Evolutionary conservation across 371 early-diverging fungal species (phyloP).

Genomic region (Vairimorpha ceranae): DNA sequence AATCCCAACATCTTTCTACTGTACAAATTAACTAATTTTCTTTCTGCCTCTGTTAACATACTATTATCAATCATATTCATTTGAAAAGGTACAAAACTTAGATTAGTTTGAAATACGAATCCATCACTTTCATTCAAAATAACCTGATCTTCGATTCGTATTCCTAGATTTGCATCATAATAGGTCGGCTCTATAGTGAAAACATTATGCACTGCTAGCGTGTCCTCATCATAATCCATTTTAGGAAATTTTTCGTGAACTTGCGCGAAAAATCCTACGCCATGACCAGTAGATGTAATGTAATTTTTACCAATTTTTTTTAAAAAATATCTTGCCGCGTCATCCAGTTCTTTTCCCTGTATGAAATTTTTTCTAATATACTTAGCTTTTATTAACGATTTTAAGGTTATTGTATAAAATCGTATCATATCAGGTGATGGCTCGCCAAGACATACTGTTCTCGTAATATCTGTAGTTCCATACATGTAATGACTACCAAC

Average conservation of each 20-base stretch:
- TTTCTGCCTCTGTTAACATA: slow-evolving; percentile 53
- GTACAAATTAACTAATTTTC: slow-evolving; percentile 47
- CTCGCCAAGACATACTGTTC: slow-evolving; percentile 80
- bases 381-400: slow-evolving; percentile 80
- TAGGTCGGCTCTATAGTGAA: slow-evolving; percentile 80
- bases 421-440: slow-evolving; percentile 77
- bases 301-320: slow-evolving; percentile 79
- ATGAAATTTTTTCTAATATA: slow-evolving; percentile 74
- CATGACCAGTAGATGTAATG: slow-evolving; percentile 97
- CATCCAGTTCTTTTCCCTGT: slow-evolving; percentile 60
- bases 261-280: slow-evolving; percentile 88
- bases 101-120: slow-evolving; percentile 56
- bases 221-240: slow-evolving; percentile 66
- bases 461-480: slow-evolving; percentile 95
- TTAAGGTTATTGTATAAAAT: slow-evolving; percentile 86
- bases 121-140: slow-evolving; percentile 63
- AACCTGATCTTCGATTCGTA: slow-evolving; percentile 87
- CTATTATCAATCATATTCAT: slow-evolving; percentile 44
- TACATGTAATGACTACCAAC: slow-evolving; percentile 85
- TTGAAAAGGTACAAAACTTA: slow-evolving; percentile 60
- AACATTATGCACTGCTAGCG: slow-evolving; percentile 30
- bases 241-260: slow-evolving; percentile 97
- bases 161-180: slow-evolving; percentile 86
- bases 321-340: background rate
- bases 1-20: slow-evolving; percentile 11